Percentiles rank a stretch among this genome's conserved stretches.
These are phyloP conservation scores for Microstegium vimineum DNA, from an alignment of 176 grass and related monocot species.

Conservation along the genomic window DNA sequence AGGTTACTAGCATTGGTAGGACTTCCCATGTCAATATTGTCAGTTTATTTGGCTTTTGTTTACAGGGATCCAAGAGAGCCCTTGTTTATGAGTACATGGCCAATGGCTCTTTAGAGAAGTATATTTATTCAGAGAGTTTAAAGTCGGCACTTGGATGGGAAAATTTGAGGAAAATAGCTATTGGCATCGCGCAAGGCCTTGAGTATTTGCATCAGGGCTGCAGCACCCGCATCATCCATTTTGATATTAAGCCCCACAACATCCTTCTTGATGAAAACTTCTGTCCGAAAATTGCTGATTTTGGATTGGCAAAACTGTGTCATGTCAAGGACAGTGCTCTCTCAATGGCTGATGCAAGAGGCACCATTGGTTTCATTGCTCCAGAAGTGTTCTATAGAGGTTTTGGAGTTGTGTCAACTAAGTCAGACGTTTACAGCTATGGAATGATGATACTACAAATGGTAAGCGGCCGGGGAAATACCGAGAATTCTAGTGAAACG, in stretches of 20 bases:
- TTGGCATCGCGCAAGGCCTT: conserved; percentile 49
- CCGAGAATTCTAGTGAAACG: conserved; percentile 16
- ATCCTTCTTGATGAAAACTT: conserved; percentile 55
- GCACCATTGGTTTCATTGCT: conserved; percentile 63
- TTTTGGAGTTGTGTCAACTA: conserved; percentile 45
- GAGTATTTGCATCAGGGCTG: conserved; percentile 62
- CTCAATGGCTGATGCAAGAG: conserved; percentile 47
- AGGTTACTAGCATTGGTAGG: conserved; percentile 42
- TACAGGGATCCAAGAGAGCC: conserved; percentile 42
- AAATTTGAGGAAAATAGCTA: conserved; percentile 48
- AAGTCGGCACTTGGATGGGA: conserved; percentile 29
- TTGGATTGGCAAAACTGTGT: conserved; percentile 59
- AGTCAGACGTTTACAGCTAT: conserved; percentile 66
- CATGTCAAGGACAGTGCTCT: conserved; percentile 41
- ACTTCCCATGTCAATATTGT: conserved; percentile 62
- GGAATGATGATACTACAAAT: too few species aligned
- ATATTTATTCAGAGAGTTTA: conserved; percentile 44
- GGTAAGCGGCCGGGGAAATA: too few species aligned
- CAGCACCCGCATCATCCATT: conserved; percentile 64
- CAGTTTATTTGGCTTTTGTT: conserved; percentile 43
- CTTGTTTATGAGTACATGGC: conserved; percentile 67
- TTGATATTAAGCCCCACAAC: conserved; percentile 76
- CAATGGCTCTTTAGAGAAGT: conserved; percentile 58
- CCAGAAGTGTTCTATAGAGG: conserved; percentile 61
- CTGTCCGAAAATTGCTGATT: conserved; percentile 57